Percentiles rank a stretch among this genome's conserved stretches.
These are phyloP conservation scores for Pestalotiopsis sp. DNA, from an alignment of 2,329 filamentous ascomycete species.

Conservation along the genomic window DNA sequence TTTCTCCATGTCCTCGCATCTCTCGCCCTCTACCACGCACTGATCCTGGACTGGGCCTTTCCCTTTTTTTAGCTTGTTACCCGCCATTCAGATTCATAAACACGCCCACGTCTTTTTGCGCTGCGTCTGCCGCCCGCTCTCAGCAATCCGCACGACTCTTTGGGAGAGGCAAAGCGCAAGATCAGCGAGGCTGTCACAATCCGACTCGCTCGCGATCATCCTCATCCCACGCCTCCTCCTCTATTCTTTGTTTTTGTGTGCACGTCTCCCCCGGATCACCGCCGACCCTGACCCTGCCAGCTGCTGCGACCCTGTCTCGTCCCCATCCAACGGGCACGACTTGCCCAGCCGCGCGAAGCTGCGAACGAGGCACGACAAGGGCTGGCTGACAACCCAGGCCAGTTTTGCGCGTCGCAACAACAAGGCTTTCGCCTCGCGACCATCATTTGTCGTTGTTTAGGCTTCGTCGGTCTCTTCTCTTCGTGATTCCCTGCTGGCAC, in stretches of 20 bases:
- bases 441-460: neutral
- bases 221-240: neutral
- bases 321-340: neutral
- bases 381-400: neutral
- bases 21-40: conserved; percentile 8
- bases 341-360: conserved; percentile 7
- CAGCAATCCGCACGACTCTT: neutral
- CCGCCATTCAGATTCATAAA: conserved; percentile 15
- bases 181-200: neutral
- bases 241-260: neutral
- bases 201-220: neutral
- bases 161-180: neutral
- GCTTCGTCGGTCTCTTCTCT: neutral
- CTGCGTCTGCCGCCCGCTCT: conserved; percentile 3
- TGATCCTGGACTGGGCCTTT: conserved; percentile 10
- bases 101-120: conserved; percentile 15
- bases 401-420: neutral
- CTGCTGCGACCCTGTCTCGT: neutral
- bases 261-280: neutral
- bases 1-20: conserved; percentile 9
- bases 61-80: conserved; percentile 18
- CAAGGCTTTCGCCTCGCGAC: neutral
- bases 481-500: neutral
- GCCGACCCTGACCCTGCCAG: neutral
- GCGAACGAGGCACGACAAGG: conserved; percentile 4